A percentile compares a stretch with the other conserved stretches of the same genome.
phyloP scores from a whole-genome alignment of 306 rosid species.

The Rosa rugosa region DNA sequence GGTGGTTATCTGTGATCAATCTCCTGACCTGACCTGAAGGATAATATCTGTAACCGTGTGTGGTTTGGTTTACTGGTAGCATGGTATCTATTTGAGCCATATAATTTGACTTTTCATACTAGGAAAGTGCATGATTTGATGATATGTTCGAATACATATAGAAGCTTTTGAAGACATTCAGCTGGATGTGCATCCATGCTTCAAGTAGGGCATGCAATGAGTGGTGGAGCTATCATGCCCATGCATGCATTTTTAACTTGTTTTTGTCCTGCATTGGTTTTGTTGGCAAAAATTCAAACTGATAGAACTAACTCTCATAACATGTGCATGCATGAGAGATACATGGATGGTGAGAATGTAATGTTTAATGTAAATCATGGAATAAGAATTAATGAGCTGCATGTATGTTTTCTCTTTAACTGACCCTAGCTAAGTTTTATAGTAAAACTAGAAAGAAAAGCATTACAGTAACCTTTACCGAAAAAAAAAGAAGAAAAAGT shows the following conservation, averaged over 20 bases:
- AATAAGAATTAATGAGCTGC: constrained; percentile 2
- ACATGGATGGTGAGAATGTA: not conserved
- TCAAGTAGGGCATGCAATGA: not conserved
- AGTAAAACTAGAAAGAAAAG: not conserved
- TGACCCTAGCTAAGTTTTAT: not conserved
- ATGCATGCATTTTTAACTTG: not conserved
- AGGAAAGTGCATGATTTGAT: constrained; percentile 7
- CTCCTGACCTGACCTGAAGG: not conserved
- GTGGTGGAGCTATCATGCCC: not conserved
- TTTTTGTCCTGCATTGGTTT: not conserved
- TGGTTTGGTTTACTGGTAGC: not conserved
- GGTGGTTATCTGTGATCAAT: not conserved
- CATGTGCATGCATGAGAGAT: not conserved
- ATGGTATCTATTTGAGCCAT: not conserved
- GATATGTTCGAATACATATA: not conserved
- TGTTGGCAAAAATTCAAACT: not conserved
- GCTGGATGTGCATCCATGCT: constrained; percentile 7
- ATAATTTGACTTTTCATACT: not conserved
- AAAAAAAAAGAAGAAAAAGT: not conserved
- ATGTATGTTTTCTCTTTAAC: not conserved
- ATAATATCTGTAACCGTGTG: not conserved
- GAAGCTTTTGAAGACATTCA: not conserved
- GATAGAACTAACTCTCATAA: not conserved
- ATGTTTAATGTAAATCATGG: not conserved
- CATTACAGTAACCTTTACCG: not conserved